Percentiles rank a stretch among this genome's conserved stretches.
These are phyloP conservation scores for Coelastrella sp. DNA, from an alignment of 139 green algal genomes.

Conservation along the genomic window DNA sequence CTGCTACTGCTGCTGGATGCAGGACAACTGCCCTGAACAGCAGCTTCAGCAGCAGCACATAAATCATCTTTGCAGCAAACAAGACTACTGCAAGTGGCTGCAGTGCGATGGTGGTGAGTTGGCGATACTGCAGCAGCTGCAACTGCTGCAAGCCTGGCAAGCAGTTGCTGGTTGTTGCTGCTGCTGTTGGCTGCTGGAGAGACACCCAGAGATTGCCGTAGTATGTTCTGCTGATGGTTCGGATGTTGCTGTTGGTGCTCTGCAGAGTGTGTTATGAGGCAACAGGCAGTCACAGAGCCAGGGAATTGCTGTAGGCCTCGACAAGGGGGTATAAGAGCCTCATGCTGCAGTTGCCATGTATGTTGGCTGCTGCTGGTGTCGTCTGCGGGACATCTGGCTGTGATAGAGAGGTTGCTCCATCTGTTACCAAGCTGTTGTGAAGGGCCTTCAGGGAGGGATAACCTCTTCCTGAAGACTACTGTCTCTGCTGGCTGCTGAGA, in stretches of 20 bases:
- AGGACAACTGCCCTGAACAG: background rate
- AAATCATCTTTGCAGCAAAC: background rate
- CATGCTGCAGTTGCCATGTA: constrained; percentile 7
- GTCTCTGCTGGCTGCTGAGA: too few species aligned
- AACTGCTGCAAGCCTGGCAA: background rate
- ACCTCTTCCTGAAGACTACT: too few species aligned
- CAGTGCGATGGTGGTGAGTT: too few species aligned
- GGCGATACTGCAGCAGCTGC: constrained; percentile 12
- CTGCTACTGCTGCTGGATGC: background rate
- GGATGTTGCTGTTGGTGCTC: constrained; percentile 8
- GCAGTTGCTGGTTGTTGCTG: background rate
- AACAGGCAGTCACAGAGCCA: background rate
- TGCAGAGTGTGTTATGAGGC: background rate
- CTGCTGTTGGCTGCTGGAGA: background rate
- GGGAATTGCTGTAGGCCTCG: constrained; percentile 24
- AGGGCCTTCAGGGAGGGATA: too few species aligned
- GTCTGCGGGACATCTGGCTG: background rate
- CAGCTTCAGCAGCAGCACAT: background rate
- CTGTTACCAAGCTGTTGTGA: background rate
- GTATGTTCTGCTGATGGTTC: background rate
- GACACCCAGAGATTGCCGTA: background rate
- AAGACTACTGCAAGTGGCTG: background rate
- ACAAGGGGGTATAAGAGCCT: background rate
- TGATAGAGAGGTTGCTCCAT: background rate
- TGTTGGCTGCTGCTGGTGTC: constrained; percentile 4